These are phyloP conservation scores for Epichloe aotearoae DNA, from an alignment of 2,329 filamentous ascomycete genomes.

Conservation along the genomic window DNA sequence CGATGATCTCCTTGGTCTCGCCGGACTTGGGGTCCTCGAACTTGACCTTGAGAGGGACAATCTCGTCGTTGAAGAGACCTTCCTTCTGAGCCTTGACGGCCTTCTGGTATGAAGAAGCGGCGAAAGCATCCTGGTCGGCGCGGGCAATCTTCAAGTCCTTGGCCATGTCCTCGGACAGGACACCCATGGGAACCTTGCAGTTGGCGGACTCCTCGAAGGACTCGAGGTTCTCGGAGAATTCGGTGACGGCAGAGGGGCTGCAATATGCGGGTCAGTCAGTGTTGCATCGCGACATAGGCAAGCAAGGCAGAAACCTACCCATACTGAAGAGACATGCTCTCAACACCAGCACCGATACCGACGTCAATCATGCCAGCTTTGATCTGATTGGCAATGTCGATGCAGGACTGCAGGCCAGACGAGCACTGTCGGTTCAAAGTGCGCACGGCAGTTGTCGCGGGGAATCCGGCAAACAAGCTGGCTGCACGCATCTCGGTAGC, in stretches of 20 bases:
- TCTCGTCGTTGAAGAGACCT: slow-evolving; percentile 90
- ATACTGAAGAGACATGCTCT: slow-evolving; percentile 92
- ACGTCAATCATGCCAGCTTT: slow-evolving; percentile 85
- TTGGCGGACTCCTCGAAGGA: slow-evolving; percentile 70
- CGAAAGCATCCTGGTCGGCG: slow-evolving; percentile 76
- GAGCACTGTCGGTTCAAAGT: slow-evolving; percentile 91
- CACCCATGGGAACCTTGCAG: slow-evolving; percentile 97
- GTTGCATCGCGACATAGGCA: not conserved
- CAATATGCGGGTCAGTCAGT: not conserved
- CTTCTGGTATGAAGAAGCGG: slow-evolving; percentile 85
- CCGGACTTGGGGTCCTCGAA: slow-evolving; percentile 84
- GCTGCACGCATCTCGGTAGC: slow-evolving; percentile 96
- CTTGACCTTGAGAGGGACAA: slow-evolving; percentile 73
- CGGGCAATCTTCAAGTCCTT: slow-evolving; percentile 65
- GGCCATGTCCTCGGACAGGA: slow-evolving; percentile 89
- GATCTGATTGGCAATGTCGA: slow-evolving; percentile 91
- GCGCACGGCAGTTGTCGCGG: slow-evolving; percentile 71
- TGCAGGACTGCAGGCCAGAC: slow-evolving; percentile 79
- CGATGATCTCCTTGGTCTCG: slow-evolving; percentile 70
- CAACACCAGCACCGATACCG: slow-evolving; percentile 85
- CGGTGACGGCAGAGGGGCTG: slow-evolving; percentile 70
- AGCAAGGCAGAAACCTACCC: slow-evolving; percentile 42
- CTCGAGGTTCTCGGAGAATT: slow-evolving; percentile 86
- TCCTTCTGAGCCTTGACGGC: slow-evolving; percentile 70
- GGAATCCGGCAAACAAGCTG: slow-evolving; percentile 77